phyloP scores from a whole-genome alignment of 495 filamentous ascomycete species.

The Xylaria scruposa region DNA sequence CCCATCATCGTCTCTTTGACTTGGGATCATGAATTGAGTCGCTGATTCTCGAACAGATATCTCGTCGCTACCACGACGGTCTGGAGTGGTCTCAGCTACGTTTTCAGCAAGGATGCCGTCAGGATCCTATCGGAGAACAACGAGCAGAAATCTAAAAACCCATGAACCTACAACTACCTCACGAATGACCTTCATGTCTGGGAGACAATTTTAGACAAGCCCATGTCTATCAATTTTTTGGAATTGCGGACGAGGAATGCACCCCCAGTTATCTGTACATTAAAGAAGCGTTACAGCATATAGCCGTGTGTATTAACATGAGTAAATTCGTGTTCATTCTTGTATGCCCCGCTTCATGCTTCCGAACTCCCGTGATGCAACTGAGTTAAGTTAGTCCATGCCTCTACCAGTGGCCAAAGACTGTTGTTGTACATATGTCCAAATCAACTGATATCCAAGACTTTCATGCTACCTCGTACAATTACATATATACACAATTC shows the following conservation, averaged over 20 bases:
- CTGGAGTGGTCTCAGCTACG: slow-evolving; percentile 84
- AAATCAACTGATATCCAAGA: not conserved
- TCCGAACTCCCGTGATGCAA: slow-evolving; percentile 3
- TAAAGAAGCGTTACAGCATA: not conserved
- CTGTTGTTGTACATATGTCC: slow-evolving; percentile 1
- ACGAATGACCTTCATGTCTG: not conserved
- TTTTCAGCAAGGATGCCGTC: slow-evolving; percentile 81
- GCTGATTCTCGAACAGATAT: slow-evolving; percentile 54
- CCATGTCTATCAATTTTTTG: not conserved
- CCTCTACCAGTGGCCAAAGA: not conserved
- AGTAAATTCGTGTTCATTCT: not conserved
- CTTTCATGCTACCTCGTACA: slow-evolving; percentile 9
- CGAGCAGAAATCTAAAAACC: slow-evolving; percentile 33
- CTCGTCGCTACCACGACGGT: slow-evolving; percentile 81
- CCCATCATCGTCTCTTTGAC: not conserved
- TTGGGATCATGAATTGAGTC: not conserved
- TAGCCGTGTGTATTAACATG: not conserved
- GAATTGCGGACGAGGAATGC: not conserved
- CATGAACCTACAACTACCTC: slow-evolving; percentile 8
- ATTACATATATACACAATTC: not conserved
- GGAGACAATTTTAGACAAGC: not conserved
- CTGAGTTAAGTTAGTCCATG: not conserved
- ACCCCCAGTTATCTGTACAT: not conserved
- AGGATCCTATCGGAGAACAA: slow-evolving; percentile 68
- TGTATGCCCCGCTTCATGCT: not conserved